Evolutionary conservation across 768 basidiomycete species (phyloP).

Genomic region (Xerocomellus amylosporus): DNA sequence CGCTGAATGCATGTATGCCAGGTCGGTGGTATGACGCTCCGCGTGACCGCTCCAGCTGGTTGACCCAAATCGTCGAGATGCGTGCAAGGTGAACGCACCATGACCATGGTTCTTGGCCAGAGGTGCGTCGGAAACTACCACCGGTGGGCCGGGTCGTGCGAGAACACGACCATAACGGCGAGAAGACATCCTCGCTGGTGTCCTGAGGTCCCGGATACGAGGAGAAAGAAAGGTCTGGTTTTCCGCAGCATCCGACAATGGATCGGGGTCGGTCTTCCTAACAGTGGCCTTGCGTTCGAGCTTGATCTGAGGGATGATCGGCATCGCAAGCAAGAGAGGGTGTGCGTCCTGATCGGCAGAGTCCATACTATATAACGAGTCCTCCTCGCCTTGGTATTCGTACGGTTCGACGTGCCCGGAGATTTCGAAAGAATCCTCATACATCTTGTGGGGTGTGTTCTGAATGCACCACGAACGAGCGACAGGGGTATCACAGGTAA

Average conservation of each 20-base stretch:
- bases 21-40: neutral
- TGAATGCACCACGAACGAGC: neutral
- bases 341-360: constrained; percentile 27
- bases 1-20: neutral
- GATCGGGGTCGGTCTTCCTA: constrained; percentile 6
- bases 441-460: neutral
- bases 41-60: neutral
- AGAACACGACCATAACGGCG: constrained; percentile 14
- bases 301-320: constrained; percentile 27
- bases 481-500: neutral
- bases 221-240: constrained; percentile 19
- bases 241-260: neutral
- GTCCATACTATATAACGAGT: constrained; percentile 24
- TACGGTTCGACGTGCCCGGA: neutral
- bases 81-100: neutral
- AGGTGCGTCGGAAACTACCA: neutral
- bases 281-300: constrained; percentile 28
- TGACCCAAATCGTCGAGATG: neutral
- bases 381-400: constrained; percentile 9
- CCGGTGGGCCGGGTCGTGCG: neutral
- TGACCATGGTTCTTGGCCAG: neutral
- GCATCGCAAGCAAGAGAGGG: constrained; percentile 25
- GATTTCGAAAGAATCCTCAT: neutral
- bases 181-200: constrained; percentile 14
- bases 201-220: constrained; percentile 14